Base-by-base conservation (phyloP, 495 filamentous ascomycete genomes). In the Daldinia loculata region DNA sequence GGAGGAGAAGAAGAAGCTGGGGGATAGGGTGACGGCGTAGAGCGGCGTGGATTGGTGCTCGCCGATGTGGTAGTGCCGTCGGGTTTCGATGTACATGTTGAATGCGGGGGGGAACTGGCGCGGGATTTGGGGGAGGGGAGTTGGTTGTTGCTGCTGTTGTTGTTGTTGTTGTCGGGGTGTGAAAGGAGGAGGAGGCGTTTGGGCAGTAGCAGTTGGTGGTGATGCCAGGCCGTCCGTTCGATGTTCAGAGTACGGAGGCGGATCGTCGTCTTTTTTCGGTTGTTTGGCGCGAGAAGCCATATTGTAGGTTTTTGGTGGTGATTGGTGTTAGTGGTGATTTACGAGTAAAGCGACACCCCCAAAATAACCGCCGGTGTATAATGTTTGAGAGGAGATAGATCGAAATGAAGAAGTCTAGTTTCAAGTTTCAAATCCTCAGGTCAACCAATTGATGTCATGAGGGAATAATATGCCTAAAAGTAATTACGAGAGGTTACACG, bases 21-120 rank as follows among this genome's bases (percentile, higher is more conserved):
- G 15, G 64, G 71, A 50, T 30, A 57, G 26, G 17, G 68, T 52
- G 8, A 78, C 69, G 36, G 72, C 70, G 67, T 73, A 78, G 6
- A 78, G 66, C 3, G 76, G 74, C 17, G 34, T 4, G 19, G 58
- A 8, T 59, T 64, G 68, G 67, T 70, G 71, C 63, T 66, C 66
- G 66, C 76, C 76, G 26, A 79, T 32, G 6, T 53, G 27, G 66
- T 60, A 74, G 38, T 50, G 24, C 1, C 61, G 66, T 6, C 39
- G n/a, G 38, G 52, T 36, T 6, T 26, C 59, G 14, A 4, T 9
- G 62, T 79, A 78, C 56, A 79, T 4, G 65, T 48, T 67, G 71
- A 78, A 79, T 4, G 51, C 14, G 4, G 52, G 48, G 15, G 77
- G 77, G 67, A 79, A 78, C 32, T 66, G 73, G 19, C 67, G 68